Conservation (phyloP, 1,284 basidiomycete species). For the Kalmanozyma brasiliensis region DNA sequence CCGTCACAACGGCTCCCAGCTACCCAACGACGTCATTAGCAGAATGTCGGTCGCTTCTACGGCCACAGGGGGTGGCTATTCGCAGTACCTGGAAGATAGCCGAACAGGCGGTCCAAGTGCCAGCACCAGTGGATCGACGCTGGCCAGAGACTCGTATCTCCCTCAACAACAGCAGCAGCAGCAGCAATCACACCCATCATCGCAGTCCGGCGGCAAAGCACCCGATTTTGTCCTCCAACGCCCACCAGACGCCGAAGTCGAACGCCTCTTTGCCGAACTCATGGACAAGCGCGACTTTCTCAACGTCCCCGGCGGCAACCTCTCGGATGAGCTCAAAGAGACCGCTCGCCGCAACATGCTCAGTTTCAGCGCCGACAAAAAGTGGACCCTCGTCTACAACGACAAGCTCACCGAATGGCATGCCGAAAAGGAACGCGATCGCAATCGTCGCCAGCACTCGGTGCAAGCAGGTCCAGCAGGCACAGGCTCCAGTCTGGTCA, state of each 20-base stretch:
- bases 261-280: slow-evolving; percentile 66
- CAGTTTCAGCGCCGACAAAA: slow-evolving; percentile 75
- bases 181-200: not conserved
- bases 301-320: slow-evolving; percentile 56
- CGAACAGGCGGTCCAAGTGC: slow-evolving; percentile 3
- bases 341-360: slow-evolving; percentile 62
- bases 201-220: slow-evolving; percentile 20
- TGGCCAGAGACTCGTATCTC: slow-evolving; percentile 32
- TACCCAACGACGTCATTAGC: slow-evolving; percentile 26
- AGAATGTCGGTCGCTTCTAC: slow-evolving; percentile 41
- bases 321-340: slow-evolving; percentile 58
- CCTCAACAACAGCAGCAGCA: slow-evolving; percentile 6
- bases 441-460: slow-evolving; percentile 65
- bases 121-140: slow-evolving; percentile 26
- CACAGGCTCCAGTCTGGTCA: slow-evolving; percentile 67
- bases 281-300: slow-evolving; percentile 67
- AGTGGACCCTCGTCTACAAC: slow-evolving; percentile 90
- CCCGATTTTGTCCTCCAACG: slow-evolving; percentile 55
- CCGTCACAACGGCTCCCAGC: slow-evolving; percentile 16
- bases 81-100: slow-evolving; percentile 15
- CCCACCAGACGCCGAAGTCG: slow-evolving; percentile 60
- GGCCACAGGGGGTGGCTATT: slow-evolving; percentile 13
- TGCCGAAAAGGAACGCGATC: slow-evolving; percentile 66
- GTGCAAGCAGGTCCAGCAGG: slow-evolving; percentile 70
- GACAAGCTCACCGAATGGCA: slow-evolving; percentile 84